Evolutionary conservation across 2,329 filamentous ascomycete genomes (phyloP), one percentile per base, ranked within the genome.

Genomic region (Hymenoscyphus linearis): DNA sequence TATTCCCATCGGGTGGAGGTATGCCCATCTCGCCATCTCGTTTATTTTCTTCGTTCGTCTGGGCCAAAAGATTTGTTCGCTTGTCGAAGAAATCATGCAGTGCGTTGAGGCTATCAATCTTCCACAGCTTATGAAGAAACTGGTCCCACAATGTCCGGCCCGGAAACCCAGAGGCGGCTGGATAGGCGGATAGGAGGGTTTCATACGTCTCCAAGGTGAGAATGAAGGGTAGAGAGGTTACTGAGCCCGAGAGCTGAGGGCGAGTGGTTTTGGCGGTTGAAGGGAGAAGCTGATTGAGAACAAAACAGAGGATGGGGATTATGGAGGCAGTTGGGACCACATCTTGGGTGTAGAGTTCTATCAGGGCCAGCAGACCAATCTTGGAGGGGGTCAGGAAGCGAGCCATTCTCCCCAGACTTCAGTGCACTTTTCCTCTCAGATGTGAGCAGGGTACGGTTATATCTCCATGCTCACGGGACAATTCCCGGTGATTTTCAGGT

Each of bases 361-460:
- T 83, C 58, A 99, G 83, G 59, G 86, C 85, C 60, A 98, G 82
- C 26, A 97, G 81, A 70, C 89, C 88, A 67, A 98, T 84, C 73
- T 95, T 96, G 67, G 91, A 87, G 13, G 93, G 90, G n/a, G 90
- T 96, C 53, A 98, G 82, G 74, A 89, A 96, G 61, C 89, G 88
- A 69, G 88, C 83, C 88, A 93, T 96, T 22, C n/a, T 50, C 22
- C 9, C 44, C 44, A 50, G 44, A 22, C 22, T 7, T 18, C 44
- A 50, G 44, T 12, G 12, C 12, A 50, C 44, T 50, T 22, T 50
- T 4, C 22, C 18, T 50, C 44, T 50, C 44, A 25, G 44, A 50
- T 50, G 44, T 50, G 18, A 22, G 18, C 22, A 18, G 13, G 44
- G 1, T 18, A 12, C 13, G 22, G 44, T 50, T 10, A 9, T 50